Evolutionary conservation across 73 alveolate species (phyloP).

Genomic region (Symbiodinium pilosum): DNA sequence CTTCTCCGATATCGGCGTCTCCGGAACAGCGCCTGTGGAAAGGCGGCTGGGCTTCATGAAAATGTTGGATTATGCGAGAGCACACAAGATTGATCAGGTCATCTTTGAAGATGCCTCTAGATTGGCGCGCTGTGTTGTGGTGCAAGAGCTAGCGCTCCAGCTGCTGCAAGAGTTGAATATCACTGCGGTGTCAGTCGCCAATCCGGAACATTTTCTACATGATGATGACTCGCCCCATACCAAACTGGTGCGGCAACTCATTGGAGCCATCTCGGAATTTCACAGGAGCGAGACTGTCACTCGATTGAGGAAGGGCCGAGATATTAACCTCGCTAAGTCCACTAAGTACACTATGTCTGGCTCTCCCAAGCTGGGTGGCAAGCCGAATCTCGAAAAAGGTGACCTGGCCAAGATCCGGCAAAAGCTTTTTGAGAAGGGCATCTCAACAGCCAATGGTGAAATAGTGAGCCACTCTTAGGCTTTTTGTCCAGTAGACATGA

Average conservation of each 20-base stretch:
- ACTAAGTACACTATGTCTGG: neutral
- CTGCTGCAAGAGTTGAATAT: neutral
- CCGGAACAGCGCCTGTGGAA: neutral
- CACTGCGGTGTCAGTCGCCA: neutral
- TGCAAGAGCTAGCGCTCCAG: neutral
- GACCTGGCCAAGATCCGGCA: neutral
- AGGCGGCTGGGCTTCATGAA: neutral
- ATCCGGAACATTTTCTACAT: neutral
- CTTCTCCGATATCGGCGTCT: neutral
- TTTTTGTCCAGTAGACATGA: too few species aligned
- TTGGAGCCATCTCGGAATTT: neutral
- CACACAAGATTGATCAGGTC: neutral
- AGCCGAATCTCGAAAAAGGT: neutral
- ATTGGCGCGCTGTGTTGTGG: neutral
- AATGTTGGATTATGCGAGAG: neutral
- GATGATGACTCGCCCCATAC: neutral
- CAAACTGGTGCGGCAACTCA: neutral
- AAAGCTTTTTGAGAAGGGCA: neutral
- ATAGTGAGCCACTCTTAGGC: neutral
- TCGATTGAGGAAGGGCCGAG: neutral
- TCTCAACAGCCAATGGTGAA: neutral
- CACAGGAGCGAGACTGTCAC: neutral
- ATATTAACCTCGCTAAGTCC: neutral
- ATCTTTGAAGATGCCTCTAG: neutral
- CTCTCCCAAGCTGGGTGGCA: constrained; percentile 10